Conservation (phyloP, 345 rosid genomes). For the Hibiscus trionum region DNA sequence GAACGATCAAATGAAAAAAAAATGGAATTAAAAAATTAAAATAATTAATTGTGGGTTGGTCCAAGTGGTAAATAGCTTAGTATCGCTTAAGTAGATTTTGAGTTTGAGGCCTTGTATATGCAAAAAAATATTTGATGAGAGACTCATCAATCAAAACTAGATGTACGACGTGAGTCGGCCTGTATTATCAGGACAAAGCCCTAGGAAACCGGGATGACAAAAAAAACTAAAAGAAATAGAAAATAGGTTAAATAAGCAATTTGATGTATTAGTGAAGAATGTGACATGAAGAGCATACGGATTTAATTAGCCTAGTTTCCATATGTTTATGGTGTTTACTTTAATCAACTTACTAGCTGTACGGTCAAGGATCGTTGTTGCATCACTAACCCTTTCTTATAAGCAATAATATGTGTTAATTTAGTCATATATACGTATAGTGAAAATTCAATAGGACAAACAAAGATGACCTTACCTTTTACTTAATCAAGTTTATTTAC, state of each 20-base stretch:
- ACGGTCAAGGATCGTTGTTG: slow-evolving; percentile 3
- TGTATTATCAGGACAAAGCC: too few species aligned
- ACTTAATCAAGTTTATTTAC: not conserved
- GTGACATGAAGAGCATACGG: not conserved
- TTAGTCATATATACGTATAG: not conserved
- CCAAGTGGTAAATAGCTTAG: too few species aligned
- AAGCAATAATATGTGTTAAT: not conserved
- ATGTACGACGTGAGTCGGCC: too few species aligned
- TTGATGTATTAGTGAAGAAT: not conserved
- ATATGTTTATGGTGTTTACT: not conserved
- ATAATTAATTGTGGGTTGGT: too few species aligned
- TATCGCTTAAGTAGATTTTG: too few species aligned
- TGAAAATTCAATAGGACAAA: not conserved
- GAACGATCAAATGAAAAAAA: not conserved
- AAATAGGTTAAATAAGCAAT: not conserved
- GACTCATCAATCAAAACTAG: too few species aligned
- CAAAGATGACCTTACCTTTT: not conserved
- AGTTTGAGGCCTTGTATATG: too few species aligned
- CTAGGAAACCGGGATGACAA: not conserved
- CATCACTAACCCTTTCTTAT: not conserved
- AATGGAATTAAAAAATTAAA: not conserved
- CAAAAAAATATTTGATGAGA: too few species aligned
- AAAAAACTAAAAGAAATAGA: not conserved
- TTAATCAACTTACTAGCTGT: not conserved
- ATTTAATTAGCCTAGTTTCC: not conserved